Percentiles rank a stretch among this genome's conserved stretches.
Conservation (phyloP, 1,284 basidiomycete genomes). For the Bjerkandera adusta region DNA sequence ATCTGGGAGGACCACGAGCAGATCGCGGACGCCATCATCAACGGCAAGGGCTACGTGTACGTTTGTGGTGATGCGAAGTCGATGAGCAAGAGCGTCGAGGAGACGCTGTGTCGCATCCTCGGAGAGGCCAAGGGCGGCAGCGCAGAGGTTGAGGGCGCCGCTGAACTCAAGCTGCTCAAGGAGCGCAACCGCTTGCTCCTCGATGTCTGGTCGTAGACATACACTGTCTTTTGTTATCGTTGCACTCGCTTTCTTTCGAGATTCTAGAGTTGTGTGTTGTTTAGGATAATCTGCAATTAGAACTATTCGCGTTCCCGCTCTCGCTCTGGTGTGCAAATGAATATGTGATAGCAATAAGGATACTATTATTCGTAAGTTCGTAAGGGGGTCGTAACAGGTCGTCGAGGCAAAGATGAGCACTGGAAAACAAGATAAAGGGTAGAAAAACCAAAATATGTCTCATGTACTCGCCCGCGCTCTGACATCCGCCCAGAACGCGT, state of each 20-base stretch:
- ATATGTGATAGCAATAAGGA: too few relatives aligned
- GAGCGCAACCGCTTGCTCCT: constrained; percentile 82
- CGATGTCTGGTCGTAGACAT: constrained; percentile 63
- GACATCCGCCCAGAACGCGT: constrained; percentile 41
- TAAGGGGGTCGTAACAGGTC: too few relatives aligned
- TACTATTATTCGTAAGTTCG: too few relatives aligned
- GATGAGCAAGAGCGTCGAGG: constrained; percentile 96
- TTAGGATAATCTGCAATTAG: too few relatives aligned
- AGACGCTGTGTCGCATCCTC: constrained; percentile 81
- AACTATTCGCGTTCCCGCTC: too few relatives aligned
- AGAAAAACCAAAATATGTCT: too few relatives aligned
- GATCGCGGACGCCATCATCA: constrained; percentile 86
- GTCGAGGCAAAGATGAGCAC: too few relatives aligned
- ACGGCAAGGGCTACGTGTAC: constrained; percentile 93
- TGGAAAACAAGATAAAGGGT: too few relatives aligned
- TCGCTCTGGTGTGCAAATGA: too few relatives aligned
- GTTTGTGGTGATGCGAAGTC: constrained; percentile 96
- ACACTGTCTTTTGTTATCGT: too few relatives aligned
- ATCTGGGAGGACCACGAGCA: constrained; percentile 83
- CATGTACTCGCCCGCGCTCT: constrained; percentile 27
- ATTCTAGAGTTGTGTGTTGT: too few relatives aligned
- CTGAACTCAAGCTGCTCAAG: constrained; percentile 92
- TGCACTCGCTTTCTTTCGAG: too few relatives aligned
- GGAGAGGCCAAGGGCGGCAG: constrained; percentile 91
- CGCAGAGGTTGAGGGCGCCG: constrained; percentile 81